These are phyloP conservation scores for Boletus albobrunnescens DNA, from an alignment of 1,284 basidiomycete genomes.

Conservation along the genomic window DNA sequence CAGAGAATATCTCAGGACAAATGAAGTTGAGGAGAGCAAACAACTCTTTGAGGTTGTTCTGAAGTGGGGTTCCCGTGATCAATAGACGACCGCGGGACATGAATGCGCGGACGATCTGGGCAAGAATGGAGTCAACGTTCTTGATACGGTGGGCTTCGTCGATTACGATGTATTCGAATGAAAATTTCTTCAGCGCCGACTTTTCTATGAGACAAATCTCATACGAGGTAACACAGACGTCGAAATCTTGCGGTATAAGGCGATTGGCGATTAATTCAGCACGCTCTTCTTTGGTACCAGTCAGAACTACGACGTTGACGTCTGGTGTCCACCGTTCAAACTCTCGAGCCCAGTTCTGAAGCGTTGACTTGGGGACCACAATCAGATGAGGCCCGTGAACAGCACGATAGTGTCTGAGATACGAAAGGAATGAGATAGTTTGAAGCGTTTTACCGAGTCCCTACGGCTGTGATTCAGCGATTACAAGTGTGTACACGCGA, in stretches of 20 bases:
- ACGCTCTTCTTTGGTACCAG: constrained; percentile 89
- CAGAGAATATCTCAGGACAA: constrained; percentile 78
- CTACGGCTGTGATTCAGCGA: constrained; percentile 38
- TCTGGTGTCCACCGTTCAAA: constrained; percentile 92
- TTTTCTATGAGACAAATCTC: constrained; percentile 98
- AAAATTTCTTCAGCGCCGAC: constrained; percentile 87
- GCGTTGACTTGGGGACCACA: constrained; percentile 95
- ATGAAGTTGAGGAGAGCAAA: constrained; percentile 97
- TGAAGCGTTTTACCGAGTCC: constrained; percentile 98
- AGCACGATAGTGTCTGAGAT: constrained; percentile 82
- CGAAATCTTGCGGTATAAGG: constrained; percentile 86
- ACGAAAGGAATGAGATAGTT: constrained; percentile 96
- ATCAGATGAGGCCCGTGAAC: constrained; percentile 86
- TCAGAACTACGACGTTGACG: constrained; percentile 78
- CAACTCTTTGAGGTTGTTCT: constrained; percentile 96
- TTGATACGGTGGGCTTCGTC: constrained; percentile 99
- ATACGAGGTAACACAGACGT: constrained; percentile 95
- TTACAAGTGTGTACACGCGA: background rate
- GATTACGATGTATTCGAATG: constrained; percentile 98
- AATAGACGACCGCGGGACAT: constrained; percentile 84
- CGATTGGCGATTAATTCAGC: constrained; percentile 74
- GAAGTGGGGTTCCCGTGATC: constrained; percentile 96
- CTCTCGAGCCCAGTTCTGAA: constrained; percentile 96
- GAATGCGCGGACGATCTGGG: constrained; percentile 93
- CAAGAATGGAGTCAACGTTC: constrained; percentile 95